Conservation (phyloP, 2,329 filamentous ascomycete species). For the Emericellopsis atlantica region DNA sequence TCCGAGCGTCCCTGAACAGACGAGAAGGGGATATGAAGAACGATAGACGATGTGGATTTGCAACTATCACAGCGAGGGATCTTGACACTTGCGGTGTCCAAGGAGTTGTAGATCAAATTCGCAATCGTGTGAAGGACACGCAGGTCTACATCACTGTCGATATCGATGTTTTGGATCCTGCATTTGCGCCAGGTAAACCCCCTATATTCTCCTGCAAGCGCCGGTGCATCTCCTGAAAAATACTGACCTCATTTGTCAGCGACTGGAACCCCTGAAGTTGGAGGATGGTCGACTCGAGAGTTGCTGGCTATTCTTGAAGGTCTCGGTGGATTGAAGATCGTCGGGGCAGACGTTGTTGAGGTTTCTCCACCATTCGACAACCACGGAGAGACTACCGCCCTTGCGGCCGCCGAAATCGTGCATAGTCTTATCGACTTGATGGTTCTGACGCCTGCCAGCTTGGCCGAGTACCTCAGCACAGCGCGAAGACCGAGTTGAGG, state of each 20-base stretch:
- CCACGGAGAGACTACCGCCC: conserved; percentile 56
- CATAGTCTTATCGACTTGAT: conserved; percentile 60
- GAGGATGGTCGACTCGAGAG: conserved; percentile 76
- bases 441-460: conserved; percentile 27
- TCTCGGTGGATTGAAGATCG: conserved; percentile 65
- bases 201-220: background rate
- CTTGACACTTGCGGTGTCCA: background rate
- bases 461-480: conserved; percentile 1
- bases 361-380: conserved; percentile 70
- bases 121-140: background rate
- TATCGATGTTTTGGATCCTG: conserved; percentile 21
- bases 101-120: background rate
- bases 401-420: conserved; percentile 61
- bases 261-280: conserved; percentile 72
- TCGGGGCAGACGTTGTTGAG: conserved; percentile 77
- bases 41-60: background rate
- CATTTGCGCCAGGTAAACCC: conserved; percentile 10
- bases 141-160: conserved; percentile 13
- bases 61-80: background rate
- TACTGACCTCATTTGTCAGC: conserved; percentile 42
- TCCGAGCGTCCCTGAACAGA: background rate
- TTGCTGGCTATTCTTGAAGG: conserved; percentile 67
- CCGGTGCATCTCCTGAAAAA: background rate
- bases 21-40: background rate
- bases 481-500: background rate